Conservation (phyloP, 306 rosid genomes). For the Gleditsia sinensis region DNA sequence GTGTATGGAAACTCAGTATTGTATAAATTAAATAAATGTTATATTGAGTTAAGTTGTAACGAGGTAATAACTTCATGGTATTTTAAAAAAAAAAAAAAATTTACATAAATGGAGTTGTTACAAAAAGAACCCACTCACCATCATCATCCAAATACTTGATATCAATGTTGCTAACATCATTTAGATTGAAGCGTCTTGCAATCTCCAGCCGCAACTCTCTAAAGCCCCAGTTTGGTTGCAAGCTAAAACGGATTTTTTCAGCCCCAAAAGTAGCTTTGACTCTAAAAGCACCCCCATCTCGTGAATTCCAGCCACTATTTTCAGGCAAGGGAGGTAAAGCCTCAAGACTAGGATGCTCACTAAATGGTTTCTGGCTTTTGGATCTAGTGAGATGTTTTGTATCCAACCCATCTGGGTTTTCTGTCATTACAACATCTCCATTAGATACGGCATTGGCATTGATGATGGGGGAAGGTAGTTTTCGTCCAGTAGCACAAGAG, state of each 20-base stretch:
- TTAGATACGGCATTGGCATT: slow-evolving; percentile 21
- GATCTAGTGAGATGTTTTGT: slow-evolving; percentile 27
- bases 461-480: slow-evolving; percentile 29
- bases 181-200: slow-evolving; percentile 51
- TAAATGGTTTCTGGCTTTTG: slow-evolving; percentile 26
- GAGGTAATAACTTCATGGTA: too few species aligned
- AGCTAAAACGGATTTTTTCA: slow-evolving; percentile 47
- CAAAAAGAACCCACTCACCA: slow-evolving; percentile 55
- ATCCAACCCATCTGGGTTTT: slow-evolving; percentile 33
- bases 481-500: slow-evolving; percentile 2
- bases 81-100: too few species aligned
- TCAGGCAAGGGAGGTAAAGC: slow-evolving; percentile 33
- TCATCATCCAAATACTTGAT: slow-evolving; percentile 60
- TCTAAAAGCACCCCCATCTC: slow-evolving; percentile 29
- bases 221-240: slow-evolving; percentile 48
- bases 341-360: slow-evolving; percentile 21
- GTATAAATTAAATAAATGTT: too few species aligned
- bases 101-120: too few species aligned
- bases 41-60: too few species aligned
- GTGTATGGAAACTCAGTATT: too few species aligned
- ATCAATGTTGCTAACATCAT: slow-evolving; percentile 38
- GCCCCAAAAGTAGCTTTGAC: slow-evolving; percentile 64
- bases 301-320: too few species aligned
- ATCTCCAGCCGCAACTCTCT: slow-evolving; percentile 59
- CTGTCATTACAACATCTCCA: slow-evolving; percentile 38